A percentile compares a stretch with the other conserved stretches of the same genome.
Conservation (phyloP, 2,329 filamentous ascomycete genomes). For the Fonsecaea monophora region DNA sequence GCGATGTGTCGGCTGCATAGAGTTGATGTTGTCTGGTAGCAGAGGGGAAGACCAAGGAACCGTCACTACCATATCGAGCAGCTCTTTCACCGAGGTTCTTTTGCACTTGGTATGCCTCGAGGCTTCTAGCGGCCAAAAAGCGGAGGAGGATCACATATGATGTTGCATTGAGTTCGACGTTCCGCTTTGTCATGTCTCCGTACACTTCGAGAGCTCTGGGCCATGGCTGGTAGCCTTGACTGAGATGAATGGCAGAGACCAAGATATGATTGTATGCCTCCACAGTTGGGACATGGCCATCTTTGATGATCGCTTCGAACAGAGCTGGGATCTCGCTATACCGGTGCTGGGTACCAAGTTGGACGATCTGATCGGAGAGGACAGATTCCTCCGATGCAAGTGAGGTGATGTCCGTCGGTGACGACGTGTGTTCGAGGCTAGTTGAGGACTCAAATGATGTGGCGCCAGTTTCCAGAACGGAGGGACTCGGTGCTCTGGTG, state of each 20-base stretch:
- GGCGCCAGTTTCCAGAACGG: constrained; percentile 12
- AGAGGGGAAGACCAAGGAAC: constrained; percentile 87
- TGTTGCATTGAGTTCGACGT: constrained; percentile 78
- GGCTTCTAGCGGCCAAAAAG: constrained; percentile 77
- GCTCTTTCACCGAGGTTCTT: constrained; percentile 79
- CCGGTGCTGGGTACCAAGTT: constrained; percentile 72
- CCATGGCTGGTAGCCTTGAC: constrained; percentile 82
- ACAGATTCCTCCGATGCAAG: constrained; percentile 67
- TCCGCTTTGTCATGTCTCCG: constrained; percentile 90
- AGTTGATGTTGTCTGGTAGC: constrained; percentile 87
- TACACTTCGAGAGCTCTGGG: constrained; percentile 94
- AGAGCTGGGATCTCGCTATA: constrained; percentile 88
- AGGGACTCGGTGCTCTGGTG: constrained; percentile 26
- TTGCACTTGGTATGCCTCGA: constrained; percentile 78
- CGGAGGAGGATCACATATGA: constrained; percentile 90
- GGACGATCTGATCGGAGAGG: constrained; percentile 79
- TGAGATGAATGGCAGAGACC: constrained; percentile 81
- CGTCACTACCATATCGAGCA: constrained; percentile 82
- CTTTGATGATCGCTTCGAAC: constrained; percentile 87
- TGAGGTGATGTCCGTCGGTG: constrained; percentile 43
- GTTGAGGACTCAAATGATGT: constrained; percentile 33
- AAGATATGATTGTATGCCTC: constrained; percentile 92
- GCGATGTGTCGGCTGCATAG: constrained; percentile 82
- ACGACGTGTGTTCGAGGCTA: constrained; percentile 46
- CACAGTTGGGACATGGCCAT: constrained; percentile 79